Conservation (phyloP, 2,329 filamentous ascomycete species). For the Fusarium annulatum region DNA sequence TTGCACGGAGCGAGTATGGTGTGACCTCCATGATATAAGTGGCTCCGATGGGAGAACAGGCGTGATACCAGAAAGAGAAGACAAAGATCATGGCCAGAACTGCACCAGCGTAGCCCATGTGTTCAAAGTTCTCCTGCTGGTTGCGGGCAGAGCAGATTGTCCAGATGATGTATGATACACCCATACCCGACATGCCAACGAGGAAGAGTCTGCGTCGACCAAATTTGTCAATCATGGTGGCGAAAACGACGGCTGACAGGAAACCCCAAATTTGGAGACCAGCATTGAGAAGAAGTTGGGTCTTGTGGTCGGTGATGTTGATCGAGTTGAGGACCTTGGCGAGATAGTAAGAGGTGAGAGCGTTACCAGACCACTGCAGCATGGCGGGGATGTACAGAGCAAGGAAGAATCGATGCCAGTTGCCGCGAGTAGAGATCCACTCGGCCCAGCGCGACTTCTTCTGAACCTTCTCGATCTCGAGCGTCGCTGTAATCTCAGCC, state of each 20-base stretch:
- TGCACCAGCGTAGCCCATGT: conserved; percentile 52
- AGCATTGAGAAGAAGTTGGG: conserved; percentile 49
- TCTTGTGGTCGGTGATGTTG: conserved; percentile 49
- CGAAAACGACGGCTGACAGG: conserved; percentile 47
- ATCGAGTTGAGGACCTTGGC: conserved; percentile 54
- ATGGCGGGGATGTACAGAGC: conserved; percentile 46
- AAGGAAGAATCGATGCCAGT: conserved; percentile 49
- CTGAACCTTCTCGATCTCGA: conserved; percentile 42
- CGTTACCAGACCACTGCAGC: conserved; percentile 46
- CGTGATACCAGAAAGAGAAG: conserved; percentile 41
- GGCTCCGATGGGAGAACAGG: conserved; percentile 55
- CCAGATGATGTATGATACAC: conserved; percentile 51
- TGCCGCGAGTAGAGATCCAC: conserved; percentile 41
- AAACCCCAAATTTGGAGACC: conserved; percentile 51
- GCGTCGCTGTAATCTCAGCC: conserved; percentile 36
- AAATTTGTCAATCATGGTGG: conserved; percentile 54
- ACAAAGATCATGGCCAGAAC: conserved; percentile 55
- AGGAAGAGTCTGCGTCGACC: conserved; percentile 57
- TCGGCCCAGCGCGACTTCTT: conserved; percentile 37
- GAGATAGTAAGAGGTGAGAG: conserved; percentile 53
- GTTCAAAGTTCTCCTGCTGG: conserved; percentile 41
- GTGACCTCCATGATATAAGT: conserved; percentile 60
- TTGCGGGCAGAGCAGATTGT: conserved; percentile 55
- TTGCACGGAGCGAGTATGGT: conserved; percentile 46
- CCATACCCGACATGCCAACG: conserved; percentile 50